A percentile compares a stretch with the other conserved stretches of the same genome.
These are phyloP conservation scores for Alloascoidea africana DNA, from an alignment of 805 yeast species.

Conservation along the genomic window DNA sequence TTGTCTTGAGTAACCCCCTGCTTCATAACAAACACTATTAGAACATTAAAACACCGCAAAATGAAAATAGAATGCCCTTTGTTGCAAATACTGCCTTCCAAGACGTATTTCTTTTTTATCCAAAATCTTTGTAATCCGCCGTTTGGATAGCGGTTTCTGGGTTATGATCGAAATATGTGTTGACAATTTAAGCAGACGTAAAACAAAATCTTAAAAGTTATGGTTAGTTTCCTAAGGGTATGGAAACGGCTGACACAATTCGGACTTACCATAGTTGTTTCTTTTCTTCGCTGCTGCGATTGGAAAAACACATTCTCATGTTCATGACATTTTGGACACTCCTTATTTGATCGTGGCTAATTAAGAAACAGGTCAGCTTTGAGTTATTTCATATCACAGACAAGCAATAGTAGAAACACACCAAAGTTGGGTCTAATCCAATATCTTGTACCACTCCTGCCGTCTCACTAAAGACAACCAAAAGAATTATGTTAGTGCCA, in stretches of 20 bases:
- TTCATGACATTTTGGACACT: slow-evolving; percentile 80
- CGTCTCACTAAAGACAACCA: slow-evolving; percentile 40
- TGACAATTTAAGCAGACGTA: slow-evolving; percentile 86
- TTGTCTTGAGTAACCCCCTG: no score
- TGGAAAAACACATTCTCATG: slow-evolving; percentile 94
- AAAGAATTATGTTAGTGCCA: no score
- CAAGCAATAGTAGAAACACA: slow-evolving; percentile 3
- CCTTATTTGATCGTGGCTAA: slow-evolving; percentile 77
- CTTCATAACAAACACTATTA: no score
- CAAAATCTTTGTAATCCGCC: no score
- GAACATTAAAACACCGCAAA: no score
- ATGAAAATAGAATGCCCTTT: no score
- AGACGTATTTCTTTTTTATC: no score
- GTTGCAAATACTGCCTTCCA: no score
- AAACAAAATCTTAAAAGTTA: slow-evolving; percentile 32
- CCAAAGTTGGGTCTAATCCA: slow-evolving; percentile 89
- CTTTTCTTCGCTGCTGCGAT: slow-evolving; percentile 87
- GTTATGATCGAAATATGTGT: slow-evolving; percentile 54
- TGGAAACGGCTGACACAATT: no score
- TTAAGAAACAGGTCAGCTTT: background rate
- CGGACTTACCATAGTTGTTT: slow-evolving; percentile 96
- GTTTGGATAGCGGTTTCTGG: no score
- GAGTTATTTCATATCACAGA: slow-evolving; percentile 3
- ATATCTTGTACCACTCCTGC: slow-evolving; percentile 96
- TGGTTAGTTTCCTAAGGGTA: background rate